Evolutionary conservation across 306 rosid species (phyloP).

Genomic region (Vachellia pachyceras): DNA sequence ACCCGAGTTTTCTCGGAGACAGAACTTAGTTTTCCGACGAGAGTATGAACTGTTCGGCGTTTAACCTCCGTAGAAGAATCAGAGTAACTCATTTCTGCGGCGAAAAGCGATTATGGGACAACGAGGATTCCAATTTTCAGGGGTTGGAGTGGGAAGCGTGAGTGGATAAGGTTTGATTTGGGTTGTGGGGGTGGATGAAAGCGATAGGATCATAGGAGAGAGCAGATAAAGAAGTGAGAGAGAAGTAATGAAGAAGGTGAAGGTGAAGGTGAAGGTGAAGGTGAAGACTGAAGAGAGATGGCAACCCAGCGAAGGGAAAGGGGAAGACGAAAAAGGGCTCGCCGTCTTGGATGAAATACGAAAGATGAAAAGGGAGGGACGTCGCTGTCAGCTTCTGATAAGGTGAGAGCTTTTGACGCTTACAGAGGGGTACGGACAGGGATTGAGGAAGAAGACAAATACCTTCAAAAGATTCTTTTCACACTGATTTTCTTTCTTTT

Average conservation of each 20-base stretch:
- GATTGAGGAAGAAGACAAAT: background rate
- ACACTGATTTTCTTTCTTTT: no score
- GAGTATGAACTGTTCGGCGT: slow-evolving; percentile 45
- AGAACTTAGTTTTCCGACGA: slow-evolving; percentile 63
- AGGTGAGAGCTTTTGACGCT: background rate
- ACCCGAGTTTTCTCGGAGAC: slow-evolving; percentile 65
- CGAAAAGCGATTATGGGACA: background rate
- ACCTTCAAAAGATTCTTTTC: no score
- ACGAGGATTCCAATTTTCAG: background rate
- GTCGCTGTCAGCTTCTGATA: background rate
- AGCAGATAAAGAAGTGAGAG: no score
- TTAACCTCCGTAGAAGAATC: slow-evolving; percentile 58
- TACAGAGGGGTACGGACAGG: background rate
- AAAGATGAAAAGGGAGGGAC: background rate
- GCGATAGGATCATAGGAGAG: background rate
- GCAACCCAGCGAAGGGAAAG: background rate
- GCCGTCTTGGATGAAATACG: background rate
- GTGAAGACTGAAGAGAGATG: no score
- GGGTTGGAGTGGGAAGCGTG: slow-evolving; percentile 32
- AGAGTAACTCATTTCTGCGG: background rate
- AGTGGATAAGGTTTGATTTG: background rate
- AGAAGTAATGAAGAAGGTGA: no score
- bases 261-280: no score
- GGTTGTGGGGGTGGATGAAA: background rate
- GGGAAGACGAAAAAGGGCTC: slow-evolving; percentile 11